phyloP scores from a whole-genome alignment of 2,329 filamentous ascomycete genomes.

The Phaeomoniella chlamydospora region DNA sequence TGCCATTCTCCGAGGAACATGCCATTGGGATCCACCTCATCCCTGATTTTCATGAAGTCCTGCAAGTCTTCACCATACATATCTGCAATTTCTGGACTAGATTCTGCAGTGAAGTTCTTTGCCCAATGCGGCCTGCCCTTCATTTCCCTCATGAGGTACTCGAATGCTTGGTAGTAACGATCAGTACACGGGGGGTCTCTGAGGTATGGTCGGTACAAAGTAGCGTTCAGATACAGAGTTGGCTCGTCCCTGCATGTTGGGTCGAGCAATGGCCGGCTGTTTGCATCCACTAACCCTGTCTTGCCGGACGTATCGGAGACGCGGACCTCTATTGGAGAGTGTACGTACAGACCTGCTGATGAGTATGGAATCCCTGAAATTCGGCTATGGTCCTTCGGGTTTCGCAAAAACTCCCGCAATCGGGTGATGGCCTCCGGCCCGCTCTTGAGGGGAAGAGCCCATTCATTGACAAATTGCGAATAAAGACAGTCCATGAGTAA shows the following conservation, averaged over 20 bases:
- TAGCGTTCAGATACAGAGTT: constrained; percentile 80
- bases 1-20: constrained; percentile 92
- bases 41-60: constrained; percentile 53
- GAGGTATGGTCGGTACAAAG: constrained; percentile 70
- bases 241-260: constrained; percentile 54
- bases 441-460: constrained; percentile 75
- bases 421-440: constrained; percentile 78
- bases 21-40: constrained; percentile 61
- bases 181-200: constrained; percentile 60
- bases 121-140: constrained; percentile 80
- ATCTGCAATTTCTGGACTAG: constrained; percentile 43
- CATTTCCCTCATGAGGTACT: constrained; percentile 77
- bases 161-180: constrained; percentile 79
- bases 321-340: constrained; percentile 85
- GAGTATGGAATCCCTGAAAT: constrained; percentile 63
- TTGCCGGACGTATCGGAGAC: constrained; percentile 52
- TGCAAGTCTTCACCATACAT: constrained; percentile 57
- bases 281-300: constrained; percentile 8
- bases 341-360: constrained; percentile 66
- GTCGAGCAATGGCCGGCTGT: constrained; percentile 51
- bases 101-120: constrained; percentile 63
- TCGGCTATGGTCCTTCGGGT: constrained; percentile 46
- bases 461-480: constrained; percentile 97
- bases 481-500: constrained; percentile 95
- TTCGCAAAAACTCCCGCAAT: constrained; percentile 75